phyloP scores from a whole-genome alignment of 1,139 yeast genomes.

The Debaryomycetaceae sp. region DNA sequence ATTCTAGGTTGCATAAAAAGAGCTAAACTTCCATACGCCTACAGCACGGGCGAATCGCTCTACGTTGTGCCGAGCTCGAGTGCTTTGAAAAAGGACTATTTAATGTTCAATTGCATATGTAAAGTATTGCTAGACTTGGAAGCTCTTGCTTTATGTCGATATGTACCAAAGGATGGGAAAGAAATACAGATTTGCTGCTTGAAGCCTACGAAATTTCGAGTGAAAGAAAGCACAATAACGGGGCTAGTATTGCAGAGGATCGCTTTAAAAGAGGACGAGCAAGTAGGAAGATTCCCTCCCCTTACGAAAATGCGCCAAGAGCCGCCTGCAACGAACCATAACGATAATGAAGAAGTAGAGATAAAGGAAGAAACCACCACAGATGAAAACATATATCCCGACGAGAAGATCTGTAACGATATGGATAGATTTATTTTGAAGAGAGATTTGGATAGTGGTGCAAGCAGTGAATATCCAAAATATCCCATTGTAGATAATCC shows the following conservation, averaged over 20 bases:
- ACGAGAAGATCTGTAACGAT: constrained; percentile 7
- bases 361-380: constrained; percentile 2
- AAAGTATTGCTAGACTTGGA: constrained; percentile 49
- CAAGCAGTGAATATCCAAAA: neutral
- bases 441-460: constrained; percentile 5
- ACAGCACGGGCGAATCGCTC: constrained; percentile 55
- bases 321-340: neutral
- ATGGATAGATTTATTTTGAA: constrained; percentile 29
- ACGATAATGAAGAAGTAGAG: constrained; percentile 4
- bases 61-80: constrained; percentile 49
- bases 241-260: constrained; percentile 43
- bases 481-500: neutral
- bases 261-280: constrained; percentile 81
- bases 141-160: constrained; percentile 58
- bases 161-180: constrained; percentile 45
- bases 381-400: constrained; percentile 6
- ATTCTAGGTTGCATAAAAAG: constrained; percentile 57
- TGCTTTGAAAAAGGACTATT: constrained; percentile 26
- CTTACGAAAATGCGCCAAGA: constrained; percentile 26
- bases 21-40: constrained; percentile 52
- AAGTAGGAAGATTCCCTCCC: constrained; percentile 57
- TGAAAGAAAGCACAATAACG: constrained; percentile 15
- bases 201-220: constrained; percentile 40
- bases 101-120: constrained; percentile 52
- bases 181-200: constrained; percentile 58